These are phyloP conservation scores for Adansonia rubrostipa DNA, from an alignment of 441 rosid genomes.

Conservation along the genomic window DNA sequence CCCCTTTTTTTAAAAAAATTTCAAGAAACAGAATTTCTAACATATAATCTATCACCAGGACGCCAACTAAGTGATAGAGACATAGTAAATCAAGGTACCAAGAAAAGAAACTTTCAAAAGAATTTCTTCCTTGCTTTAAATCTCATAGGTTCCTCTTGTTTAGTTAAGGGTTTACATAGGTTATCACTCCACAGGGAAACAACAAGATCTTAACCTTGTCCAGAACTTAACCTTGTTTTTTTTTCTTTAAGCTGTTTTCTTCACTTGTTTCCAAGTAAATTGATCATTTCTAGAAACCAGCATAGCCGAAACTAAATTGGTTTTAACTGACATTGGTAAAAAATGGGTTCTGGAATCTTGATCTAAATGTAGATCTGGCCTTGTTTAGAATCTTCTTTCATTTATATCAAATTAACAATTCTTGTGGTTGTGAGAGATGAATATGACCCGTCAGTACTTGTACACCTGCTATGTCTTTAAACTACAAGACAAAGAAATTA, in stretches of 20 bases:
- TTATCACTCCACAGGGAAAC: neutral
- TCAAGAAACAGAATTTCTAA: neutral
- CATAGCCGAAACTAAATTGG: neutral
- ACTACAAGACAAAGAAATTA: neutral
- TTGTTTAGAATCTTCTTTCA: constrained; percentile 4
- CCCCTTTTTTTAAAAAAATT: no score
- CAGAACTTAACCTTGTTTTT: neutral
- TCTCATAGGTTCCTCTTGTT: neutral
- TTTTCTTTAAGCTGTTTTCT: neutral
- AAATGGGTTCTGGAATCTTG: neutral
- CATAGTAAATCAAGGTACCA: neutral
- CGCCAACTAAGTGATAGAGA: neutral
- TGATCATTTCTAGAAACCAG: neutral
- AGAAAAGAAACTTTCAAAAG: neutral
- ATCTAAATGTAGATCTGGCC: neutral
- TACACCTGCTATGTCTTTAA: neutral
- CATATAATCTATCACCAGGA: neutral
- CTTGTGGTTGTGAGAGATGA: neutral
- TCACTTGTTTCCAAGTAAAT: constrained; percentile 14
- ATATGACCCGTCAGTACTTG: neutral
- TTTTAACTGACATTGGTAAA: neutral
- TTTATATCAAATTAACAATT: neutral
- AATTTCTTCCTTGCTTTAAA: neutral
- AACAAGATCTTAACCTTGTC: constrained; percentile 9
- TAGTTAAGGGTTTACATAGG: constrained; percentile 6